A percentile compares a stretch with the other conserved stretches of the same genome.
Conservation (phyloP, 768 basidiomycete genomes). For the Fomitopsis serialis region DNA sequence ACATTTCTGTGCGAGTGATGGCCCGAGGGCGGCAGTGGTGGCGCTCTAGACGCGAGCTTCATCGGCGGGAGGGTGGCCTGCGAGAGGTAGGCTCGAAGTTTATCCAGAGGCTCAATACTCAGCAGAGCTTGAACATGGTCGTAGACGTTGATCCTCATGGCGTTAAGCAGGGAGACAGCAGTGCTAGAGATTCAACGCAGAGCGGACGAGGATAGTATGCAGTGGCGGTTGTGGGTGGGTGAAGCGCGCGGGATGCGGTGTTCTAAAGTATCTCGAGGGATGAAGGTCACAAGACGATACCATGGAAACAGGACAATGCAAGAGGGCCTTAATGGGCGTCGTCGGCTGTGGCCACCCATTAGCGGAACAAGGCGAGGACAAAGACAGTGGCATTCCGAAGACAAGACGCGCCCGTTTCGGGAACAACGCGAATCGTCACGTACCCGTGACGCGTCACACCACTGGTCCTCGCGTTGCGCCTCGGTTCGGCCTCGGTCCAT, state of each 20-base stretch:
- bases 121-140: neutral
- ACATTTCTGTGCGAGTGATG: conserved; percentile 41
- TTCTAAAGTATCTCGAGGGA: neutral
- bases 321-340: neutral
- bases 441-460: neutral
- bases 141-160: neutral
- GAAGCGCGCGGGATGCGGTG: neutral
- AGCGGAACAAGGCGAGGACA: neutral
- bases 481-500: neutral
- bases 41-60: conserved; percentile 7
- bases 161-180: no score
- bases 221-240: neutral
- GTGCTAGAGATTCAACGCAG: no score
- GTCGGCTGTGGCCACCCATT: no score
- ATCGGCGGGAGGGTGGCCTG: conserved; percentile 13
- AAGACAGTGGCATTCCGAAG: neutral
- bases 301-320: neutral
- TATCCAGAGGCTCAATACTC: neutral
- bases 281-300: neutral
- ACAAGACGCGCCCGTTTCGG: neutral
- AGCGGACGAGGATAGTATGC: neutral
- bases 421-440: conserved; percentile 1
- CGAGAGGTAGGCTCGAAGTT: conserved; percentile 4
- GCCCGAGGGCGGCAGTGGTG: conserved; percentile 16
- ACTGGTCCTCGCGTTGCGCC: neutral